Percentiles rank a stretch among this genome's conserved stretches.
These are phyloP conservation scores for Castanea mollissima DNA, from an alignment of 306 rosid genomes.

Conservation along the genomic window DNA sequence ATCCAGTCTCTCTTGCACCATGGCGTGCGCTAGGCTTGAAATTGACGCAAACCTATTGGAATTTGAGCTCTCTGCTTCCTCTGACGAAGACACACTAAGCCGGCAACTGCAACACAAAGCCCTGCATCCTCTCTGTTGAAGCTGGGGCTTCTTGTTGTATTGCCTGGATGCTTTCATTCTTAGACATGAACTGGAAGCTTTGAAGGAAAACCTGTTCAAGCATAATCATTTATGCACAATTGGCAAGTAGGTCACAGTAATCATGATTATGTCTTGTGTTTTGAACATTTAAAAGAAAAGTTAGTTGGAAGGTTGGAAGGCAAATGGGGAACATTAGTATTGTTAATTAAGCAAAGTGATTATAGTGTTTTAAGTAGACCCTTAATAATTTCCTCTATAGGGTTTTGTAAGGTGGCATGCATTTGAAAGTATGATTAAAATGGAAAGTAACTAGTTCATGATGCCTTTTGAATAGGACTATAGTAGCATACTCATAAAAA, in stretches of 20 bases:
- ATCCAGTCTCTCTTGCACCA: slow-evolving; percentile 92
- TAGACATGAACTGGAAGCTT: slow-evolving; percentile 23
- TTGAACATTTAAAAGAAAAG: slow-evolving; percentile 26
- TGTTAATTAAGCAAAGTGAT: slow-evolving; percentile 47
- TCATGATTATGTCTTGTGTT: slow-evolving; percentile 58
- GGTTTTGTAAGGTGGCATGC: slow-evolving; percentile 42
- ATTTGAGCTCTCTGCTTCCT: slow-evolving; percentile 65
- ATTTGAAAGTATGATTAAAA: slow-evolving; percentile 24
- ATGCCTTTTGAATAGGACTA: slow-evolving; percentile 10
- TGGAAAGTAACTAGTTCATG: slow-evolving; percentile 15
- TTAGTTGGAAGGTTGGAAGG: slow-evolving; percentile 32
- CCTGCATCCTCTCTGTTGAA: slow-evolving; percentile 50
- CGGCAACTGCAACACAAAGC: slow-evolving; percentile 84
- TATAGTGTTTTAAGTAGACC: slow-evolving; percentile 51
- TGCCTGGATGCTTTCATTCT: slow-evolving; percentile 62
- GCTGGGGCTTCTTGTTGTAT: slow-evolving; percentile 43
- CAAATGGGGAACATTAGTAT: slow-evolving; percentile 48
- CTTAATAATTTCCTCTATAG: slow-evolving; percentile 46
- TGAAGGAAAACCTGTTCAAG: slow-evolving; percentile 35
- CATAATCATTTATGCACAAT: slow-evolving; percentile 57
- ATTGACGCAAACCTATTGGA: slow-evolving; percentile 68
- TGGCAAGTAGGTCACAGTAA: slow-evolving; percentile 56
- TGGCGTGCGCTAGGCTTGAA: slow-evolving; percentile 86
- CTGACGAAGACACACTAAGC: slow-evolving; percentile 82
- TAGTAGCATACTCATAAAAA: not conserved